Evolutionary conservation across 345 rosid species (phyloP).

Genomic region (Geranium rotundifolium): DNA sequence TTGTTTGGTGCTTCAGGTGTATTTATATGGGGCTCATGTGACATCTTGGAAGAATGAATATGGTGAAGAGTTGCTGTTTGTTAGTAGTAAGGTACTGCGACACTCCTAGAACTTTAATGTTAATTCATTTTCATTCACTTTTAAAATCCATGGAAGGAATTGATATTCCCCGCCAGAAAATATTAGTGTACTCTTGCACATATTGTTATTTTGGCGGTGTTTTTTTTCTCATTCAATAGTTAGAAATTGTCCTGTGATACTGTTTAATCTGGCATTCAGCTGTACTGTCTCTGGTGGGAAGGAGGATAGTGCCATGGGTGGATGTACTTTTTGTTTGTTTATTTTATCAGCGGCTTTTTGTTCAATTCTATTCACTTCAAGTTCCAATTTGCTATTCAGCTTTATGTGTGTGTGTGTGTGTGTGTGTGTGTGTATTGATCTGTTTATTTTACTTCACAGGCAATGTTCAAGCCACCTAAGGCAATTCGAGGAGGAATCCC

Average conservation of each 20-base stretch:
- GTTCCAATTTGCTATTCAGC: neutral
- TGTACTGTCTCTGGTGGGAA: neutral
- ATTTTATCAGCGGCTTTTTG: too few species aligned
- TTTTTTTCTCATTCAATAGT: too few species aligned
- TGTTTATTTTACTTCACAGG: constrained; percentile 23
- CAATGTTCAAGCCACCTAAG: constrained; percentile 67
- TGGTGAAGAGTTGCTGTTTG: constrained; percentile 39
- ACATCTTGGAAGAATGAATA: constrained; percentile 94
- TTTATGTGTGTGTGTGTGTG: neutral
- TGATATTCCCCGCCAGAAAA: neutral
- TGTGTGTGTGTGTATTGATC: neutral
- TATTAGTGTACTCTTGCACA: neutral
- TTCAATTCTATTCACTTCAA: neutral
- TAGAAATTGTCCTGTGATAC: too few species aligned
- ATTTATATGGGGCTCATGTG: constrained; percentile 76
- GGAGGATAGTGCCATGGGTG: neutral
- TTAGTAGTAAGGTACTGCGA: constrained; percentile 11
- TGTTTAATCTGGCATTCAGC: too few species aligned
- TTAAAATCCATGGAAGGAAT: neutral
- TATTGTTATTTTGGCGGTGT: too few species aligned
- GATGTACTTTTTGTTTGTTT: neutral
- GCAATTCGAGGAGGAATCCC: constrained; percentile 97
- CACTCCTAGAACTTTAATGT: neutral
- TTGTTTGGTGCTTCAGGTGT: constrained; percentile 40
- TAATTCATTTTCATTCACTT: neutral